Base-by-base conservation (phyloP, 257 asterid species). In the Fraxinus anomala region DNA sequence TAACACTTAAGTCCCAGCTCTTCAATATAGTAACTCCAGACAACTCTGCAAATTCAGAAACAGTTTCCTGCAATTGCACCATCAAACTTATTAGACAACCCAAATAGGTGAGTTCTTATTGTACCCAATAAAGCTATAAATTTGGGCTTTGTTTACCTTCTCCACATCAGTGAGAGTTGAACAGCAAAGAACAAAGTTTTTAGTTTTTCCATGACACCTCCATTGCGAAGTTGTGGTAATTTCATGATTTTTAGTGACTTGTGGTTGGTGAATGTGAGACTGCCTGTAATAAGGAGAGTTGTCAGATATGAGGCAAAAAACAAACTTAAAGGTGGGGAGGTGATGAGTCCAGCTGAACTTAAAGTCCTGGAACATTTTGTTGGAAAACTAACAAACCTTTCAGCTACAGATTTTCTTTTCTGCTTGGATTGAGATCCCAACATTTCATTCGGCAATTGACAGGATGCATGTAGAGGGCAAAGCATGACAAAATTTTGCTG, bases 401-500 rank as follows among this genome's bases (percentile, higher is more conserved):
- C 80, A 24, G 76, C 59, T 23, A 80, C 68, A 30, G 82, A 72
- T 85, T 84, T 84, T 77, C 82, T 81, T 80, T 85, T 87, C 80
- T 68, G 81, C 86, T 79, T 80, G 51, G 88, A 68, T 74, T 85
- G 83, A 79, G 90, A 70, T 76, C 79, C 82, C 63, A 84, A 83
- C 56, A 73, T 76, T 80, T 87, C 96, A 37, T 72, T 83, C 44
- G 99, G 99, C 82, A 95, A 88, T 79, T 85, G 83, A 81, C 80
- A 83, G 56, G 87, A 74, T 31, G 87, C 86, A 88, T 95, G 99
- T 68, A 80, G 81, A 74, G 99, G 99, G 82, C 99, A 95, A 65
- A 93, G 82, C 89, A 91, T 83, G 61, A 93, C 98, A 83, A 93
- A 95, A 82, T 93, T 89, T 34, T 93, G 97, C 98, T 93, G 91